Percentiles rank a stretch among this genome's conserved stretches.
Evolutionary conservation across 2,329 filamentous ascomycete genomes (phyloP).

Genomic region (Talaromyces marneffei): DNA sequence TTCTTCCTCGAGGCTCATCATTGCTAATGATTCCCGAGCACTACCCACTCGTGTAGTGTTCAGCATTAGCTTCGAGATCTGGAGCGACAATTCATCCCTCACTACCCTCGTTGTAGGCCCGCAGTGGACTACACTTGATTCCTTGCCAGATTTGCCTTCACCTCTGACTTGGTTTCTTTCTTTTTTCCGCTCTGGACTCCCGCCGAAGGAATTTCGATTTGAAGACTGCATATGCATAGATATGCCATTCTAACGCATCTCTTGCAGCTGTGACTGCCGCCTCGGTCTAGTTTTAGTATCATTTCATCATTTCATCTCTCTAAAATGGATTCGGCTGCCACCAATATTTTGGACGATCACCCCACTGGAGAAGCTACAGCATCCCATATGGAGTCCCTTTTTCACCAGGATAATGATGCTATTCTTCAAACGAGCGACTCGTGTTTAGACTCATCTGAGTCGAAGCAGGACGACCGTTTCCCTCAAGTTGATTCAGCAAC

Average conservation of each 20-base stretch:
- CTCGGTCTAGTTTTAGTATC: background rate
- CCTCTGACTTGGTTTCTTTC: slow-evolving; percentile 5
- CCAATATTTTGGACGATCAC: slow-evolving; percentile 1
- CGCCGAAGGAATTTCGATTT: background rate
- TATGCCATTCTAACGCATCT: background rate
- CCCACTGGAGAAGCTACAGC: background rate
- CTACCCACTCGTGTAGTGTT: slow-evolving; percentile 1
- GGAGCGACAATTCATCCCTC: background rate
- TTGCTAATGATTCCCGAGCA: background rate
- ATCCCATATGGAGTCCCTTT: background rate
- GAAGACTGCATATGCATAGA: background rate
- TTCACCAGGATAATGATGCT: background rate
- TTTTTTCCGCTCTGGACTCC: background rate
- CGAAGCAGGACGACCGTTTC: background rate
- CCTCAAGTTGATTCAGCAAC: background rate
- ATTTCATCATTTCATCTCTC: background rate
- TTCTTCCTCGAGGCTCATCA: background rate
- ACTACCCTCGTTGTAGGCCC: slow-evolving; percentile 9
- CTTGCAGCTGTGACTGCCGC: slow-evolving; percentile 4
- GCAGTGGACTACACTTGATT: slow-evolving; percentile 10
- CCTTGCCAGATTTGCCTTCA: background rate
- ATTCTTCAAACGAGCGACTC: background rate
- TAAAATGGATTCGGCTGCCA: background rate
- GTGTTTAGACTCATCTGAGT: background rate
- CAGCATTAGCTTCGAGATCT: background rate